Conservation (phyloP, 2,329 filamentous ascomycete genomes). For the Purpureocillium takamizusanense region DNA sequence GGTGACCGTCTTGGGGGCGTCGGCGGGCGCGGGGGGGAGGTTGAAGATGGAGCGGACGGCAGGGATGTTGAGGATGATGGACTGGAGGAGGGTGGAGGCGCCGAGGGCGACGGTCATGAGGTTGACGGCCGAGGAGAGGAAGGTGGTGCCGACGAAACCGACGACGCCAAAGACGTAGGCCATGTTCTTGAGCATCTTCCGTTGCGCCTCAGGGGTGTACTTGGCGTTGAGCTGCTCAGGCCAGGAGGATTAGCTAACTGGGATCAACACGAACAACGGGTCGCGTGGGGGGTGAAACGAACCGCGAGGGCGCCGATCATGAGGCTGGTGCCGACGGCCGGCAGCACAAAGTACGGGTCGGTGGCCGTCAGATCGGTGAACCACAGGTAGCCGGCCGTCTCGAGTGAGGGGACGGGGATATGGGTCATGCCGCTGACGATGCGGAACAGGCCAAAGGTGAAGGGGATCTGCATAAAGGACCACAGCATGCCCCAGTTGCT, state of each 20-base stretch:
- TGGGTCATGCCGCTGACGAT: constrained; percentile 63
- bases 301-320: constrained; percentile 50
- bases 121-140: constrained; percentile 38
- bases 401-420: constrained; percentile 73
- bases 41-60: constrained; percentile 26
- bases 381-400: constrained; percentile 66
- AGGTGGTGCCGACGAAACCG: constrained; percentile 34
- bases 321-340: constrained; percentile 46
- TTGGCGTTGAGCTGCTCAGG: constrained; percentile 23
- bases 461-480: constrained; percentile 42
- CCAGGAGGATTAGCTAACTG: neutral
- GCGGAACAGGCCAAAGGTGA: constrained; percentile 76
- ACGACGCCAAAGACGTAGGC: constrained; percentile 32
- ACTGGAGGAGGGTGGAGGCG: constrained; percentile 25
- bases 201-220: constrained; percentile 20
- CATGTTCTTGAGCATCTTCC: constrained; percentile 31
- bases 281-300: constrained; percentile 9
- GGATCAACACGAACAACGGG: neutral
- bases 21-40: constrained; percentile 24
- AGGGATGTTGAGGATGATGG: constrained; percentile 26
- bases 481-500: constrained; percentile 24
- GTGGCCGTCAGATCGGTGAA: constrained; percentile 64
- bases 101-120: constrained; percentile 36
- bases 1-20: constrained; percentile 9
- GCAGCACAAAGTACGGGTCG: constrained; percentile 74